phyloP scores from a whole-genome alignment of 345 rosid genomes.

The Barbarea vulgaris region DNA sequence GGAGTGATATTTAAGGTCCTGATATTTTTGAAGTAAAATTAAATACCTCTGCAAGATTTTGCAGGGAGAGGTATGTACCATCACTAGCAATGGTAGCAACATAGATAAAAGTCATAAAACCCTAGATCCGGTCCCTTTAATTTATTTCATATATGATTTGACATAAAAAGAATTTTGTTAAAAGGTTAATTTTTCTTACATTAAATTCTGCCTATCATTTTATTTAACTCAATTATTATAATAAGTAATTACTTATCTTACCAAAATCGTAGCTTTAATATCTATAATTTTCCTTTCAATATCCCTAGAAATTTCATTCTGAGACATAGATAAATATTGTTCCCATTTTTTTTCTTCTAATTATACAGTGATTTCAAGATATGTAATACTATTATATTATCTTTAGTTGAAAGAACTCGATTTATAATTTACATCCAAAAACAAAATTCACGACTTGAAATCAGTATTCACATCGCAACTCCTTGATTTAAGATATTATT shows the following conservation, averaged over 20 bases:
- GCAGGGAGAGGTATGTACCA: slow-evolving; percentile 39
- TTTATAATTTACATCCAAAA: not conserved
- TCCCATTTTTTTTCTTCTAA: not conserved
- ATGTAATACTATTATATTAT: not conserved
- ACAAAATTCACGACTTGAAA: not conserved
- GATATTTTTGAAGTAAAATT: slow-evolving; percentile 30
- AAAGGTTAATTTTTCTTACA: not conserved
- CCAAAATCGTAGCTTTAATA: not conserved
- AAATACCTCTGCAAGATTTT: slow-evolving; percentile 40
- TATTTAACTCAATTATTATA: not conserved
- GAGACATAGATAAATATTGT: not conserved
- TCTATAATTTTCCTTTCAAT: too few species aligned
- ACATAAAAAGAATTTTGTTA: slow-evolving; percentile 2
- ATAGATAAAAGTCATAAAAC: slow-evolving; percentile 39
- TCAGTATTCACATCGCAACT: not conserved
- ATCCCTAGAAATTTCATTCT: not conserved
- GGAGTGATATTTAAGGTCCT: slow-evolving; percentile 32
- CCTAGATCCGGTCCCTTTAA: slow-evolving; percentile 36
- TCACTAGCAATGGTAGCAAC: slow-evolving; percentile 36
- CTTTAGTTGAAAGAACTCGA: not conserved
- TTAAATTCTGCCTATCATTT: not conserved
- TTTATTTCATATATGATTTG: slow-evolving; percentile 22
- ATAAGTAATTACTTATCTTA: not conserved
- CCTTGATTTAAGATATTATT: not conserved
- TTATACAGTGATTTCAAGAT: not conserved